These are phyloP conservation scores for Viola odorata DNA, from an alignment of 345 rosid species.

Conservation along the genomic window DNA sequence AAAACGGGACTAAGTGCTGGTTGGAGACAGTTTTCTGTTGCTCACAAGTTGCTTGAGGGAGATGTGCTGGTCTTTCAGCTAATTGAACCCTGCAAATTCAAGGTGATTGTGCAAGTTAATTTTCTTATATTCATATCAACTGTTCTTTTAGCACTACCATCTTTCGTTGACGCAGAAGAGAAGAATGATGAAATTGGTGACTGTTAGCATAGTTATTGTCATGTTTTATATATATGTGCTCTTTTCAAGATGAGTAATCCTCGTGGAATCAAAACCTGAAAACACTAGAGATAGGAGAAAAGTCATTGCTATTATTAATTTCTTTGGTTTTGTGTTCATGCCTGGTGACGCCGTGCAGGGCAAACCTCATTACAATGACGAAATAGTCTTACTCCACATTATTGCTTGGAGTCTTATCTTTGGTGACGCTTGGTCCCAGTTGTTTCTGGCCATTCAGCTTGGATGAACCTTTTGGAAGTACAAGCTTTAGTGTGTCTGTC, in stretches of 20 bases:
- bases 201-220: too few relatives aligned
- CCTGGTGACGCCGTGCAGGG: too few relatives aligned
- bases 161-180: too few relatives aligned
- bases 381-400: background rate
- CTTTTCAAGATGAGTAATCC: background rate
- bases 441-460: background rate
- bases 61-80: slow-evolving; percentile 77
- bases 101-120: slow-evolving; percentile 38
- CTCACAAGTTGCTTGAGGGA: slow-evolving; percentile 67
- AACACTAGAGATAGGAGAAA: background rate
- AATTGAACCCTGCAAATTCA: slow-evolving; percentile 49
- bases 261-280: background rate
- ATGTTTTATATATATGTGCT: background rate
- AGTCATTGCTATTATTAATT: background rate
- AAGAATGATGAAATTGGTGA: too few relatives aligned
- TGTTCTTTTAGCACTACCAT: background rate
- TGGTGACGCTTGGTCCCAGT: background rate
- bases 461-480: background rate
- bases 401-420: background rate
- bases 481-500: too few relatives aligned
- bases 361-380: too few relatives aligned
- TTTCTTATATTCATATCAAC: background rate
- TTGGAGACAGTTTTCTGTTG: slow-evolving; percentile 71
- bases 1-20: slow-evolving; percentile 92
- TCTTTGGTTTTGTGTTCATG: background rate